phyloP scores from a whole-genome alignment of 768 basidiomycete genomes.

The Melanogaster broomeanus region DNA sequence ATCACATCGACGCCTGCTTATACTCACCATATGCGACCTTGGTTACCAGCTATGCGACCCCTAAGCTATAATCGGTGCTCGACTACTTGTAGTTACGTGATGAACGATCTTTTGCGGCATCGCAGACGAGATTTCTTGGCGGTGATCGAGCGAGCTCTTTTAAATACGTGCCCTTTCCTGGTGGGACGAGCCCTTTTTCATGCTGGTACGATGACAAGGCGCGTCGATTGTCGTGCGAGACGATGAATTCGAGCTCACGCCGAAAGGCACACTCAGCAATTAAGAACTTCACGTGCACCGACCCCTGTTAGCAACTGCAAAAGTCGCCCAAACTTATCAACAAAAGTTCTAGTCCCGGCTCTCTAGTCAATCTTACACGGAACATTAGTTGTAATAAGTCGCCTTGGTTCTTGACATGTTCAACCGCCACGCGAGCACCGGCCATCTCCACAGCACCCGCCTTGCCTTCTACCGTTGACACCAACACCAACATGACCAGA shows the following conservation, averaged over 20 bases:
- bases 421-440: slow-evolving; percentile 30
- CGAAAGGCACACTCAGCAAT: background rate
- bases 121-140: slow-evolving; percentile 68
- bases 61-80: slow-evolving; percentile 96
- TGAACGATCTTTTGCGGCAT: slow-evolving; percentile 77
- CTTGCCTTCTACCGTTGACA: slow-evolving; percentile 65
- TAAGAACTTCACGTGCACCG: background rate
- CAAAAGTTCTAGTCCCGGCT: background rate
- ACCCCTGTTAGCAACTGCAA: too few relatives aligned
- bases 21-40: slow-evolving; percentile 81
- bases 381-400: too few relatives aligned
- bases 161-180: slow-evolving; percentile 57
- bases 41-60: too few relatives aligned
- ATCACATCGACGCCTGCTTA: background rate
- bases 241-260: background rate
- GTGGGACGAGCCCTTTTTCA: slow-evolving; percentile 70
- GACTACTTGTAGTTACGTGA: slow-evolving; percentile 81
- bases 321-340: too few relatives aligned
- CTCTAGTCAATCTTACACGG: background rate
- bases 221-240: background rate
- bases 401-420: background rate
- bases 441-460: slow-evolving; percentile 63
- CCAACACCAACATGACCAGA: slow-evolving; percentile 77
- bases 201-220: slow-evolving; percentile 21
- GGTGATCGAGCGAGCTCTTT: slow-evolving; percentile 57